Evolutionary conservation across 2,329 filamentous ascomycete genomes (phyloP).

Genomic region (Fusarium algeriense): DNA sequence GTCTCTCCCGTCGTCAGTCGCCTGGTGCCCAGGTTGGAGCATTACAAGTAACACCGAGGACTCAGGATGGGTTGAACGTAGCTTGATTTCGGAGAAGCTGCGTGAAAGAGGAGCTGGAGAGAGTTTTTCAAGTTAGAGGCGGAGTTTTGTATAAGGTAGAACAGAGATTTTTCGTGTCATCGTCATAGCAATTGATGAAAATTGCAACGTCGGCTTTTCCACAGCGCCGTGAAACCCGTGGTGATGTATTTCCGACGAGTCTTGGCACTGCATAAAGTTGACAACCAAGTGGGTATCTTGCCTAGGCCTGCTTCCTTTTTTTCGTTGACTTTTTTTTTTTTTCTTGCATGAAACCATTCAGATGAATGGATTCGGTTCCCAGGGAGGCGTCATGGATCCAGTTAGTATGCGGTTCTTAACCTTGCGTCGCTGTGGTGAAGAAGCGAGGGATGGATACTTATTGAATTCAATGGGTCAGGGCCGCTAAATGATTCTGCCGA

Average conservation of each 20-base stretch:
- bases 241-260: constrained; percentile 32
- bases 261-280: constrained; percentile 33
- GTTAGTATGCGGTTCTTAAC: constrained; percentile 16
- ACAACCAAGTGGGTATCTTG: constrained; percentile 21
- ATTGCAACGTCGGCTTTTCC: constrained; percentile 25
- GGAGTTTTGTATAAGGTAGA: constrained; percentile 28
- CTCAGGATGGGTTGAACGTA: constrained; percentile 17
- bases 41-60: constrained; percentile 30
- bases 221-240: constrained; percentile 12
- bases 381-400: constrained; percentile 40
- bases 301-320: background rate
- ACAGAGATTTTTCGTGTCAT: constrained; percentile 25
- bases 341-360: constrained; percentile 20
- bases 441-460: constrained; percentile 38
- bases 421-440: constrained; percentile 44
- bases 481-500: constrained; percentile 24
- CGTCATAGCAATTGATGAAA: constrained; percentile 36
- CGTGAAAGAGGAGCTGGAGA: constrained; percentile 19
- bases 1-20: constrained; percentile 4
- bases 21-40: constrained; percentile 15
- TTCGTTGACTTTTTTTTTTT: constrained; percentile 2
- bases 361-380: constrained; percentile 21
- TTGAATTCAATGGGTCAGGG: constrained; percentile 14
- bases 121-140: constrained; percentile 18
- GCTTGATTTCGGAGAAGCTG: constrained; percentile 34